Conservation (phyloP, 1,284 basidiomycete genomes). For the Ceratobasidium theobromae region DNA sequence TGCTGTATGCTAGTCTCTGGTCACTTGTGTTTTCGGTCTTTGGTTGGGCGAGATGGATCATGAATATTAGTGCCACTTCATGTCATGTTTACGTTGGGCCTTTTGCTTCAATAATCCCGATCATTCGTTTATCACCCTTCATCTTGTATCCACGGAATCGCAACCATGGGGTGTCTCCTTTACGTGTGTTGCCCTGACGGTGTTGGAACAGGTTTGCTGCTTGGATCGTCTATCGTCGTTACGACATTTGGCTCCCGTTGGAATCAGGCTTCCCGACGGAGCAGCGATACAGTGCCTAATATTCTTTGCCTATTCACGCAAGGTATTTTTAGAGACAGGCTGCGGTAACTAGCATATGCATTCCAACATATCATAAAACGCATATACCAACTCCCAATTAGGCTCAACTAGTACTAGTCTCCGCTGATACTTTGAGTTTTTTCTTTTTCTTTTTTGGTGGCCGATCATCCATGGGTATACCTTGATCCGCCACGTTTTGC, state of each 20-base stretch:
- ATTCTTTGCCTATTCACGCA: too few species aligned
- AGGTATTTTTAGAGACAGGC: not conserved
- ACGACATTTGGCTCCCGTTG: not conserved
- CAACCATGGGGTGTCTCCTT: not conserved
- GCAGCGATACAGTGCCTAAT: too few species aligned
- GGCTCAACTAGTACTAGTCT: too few species aligned
- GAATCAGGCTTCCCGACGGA: too few species aligned
- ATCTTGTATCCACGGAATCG: not conserved
- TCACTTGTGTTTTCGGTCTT: not conserved
- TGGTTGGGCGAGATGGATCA: not conserved
- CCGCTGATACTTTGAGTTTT: too few species aligned
- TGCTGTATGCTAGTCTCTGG: conserved; percentile 5
- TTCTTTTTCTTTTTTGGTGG: not conserved
- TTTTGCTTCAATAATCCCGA: not conserved
- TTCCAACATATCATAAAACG: not conserved
- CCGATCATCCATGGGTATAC: not conserved
- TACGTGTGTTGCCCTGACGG: not conserved
- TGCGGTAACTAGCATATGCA: not conserved
- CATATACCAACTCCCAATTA: not conserved
- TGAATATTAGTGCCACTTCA: conserved; percentile 4
- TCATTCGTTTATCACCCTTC: not conserved
- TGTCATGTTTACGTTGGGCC: not conserved
- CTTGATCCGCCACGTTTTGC: not conserved
- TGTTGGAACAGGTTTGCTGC: not conserved
- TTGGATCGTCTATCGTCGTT: not conserved